These are phyloP conservation scores for Tilletia setariae DNA, from an alignment of 1,284 basidiomycete species.

Conservation along the genomic window DNA sequence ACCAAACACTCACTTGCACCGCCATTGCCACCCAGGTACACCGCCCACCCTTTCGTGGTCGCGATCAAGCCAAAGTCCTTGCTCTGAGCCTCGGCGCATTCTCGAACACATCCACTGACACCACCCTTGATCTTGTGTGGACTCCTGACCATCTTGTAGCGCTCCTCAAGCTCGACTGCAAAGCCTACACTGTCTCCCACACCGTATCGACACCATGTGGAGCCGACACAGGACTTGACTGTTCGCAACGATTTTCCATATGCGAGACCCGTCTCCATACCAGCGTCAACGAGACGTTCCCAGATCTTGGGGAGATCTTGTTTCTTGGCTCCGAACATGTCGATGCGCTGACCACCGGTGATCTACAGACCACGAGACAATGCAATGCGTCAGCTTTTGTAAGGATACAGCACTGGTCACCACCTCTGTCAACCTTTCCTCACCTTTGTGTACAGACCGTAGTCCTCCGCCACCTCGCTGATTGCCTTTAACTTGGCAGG, in stretches of 20 bases:
- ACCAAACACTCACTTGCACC: constrained; percentile 58
- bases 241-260: constrained; percentile 66
- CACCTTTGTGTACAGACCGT: constrained; percentile 61
- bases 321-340: constrained; percentile 72
- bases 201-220: constrained; percentile 71
- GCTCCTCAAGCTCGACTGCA: constrained; percentile 69
- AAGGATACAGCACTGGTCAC: too few relatives aligned
- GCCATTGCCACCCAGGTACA: constrained; percentile 72
- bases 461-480: constrained; percentile 70
- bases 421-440: not conserved
- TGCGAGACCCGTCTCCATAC: constrained; percentile 73
- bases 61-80: constrained; percentile 73
- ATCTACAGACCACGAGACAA: constrained; percentile 20
- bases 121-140: constrained; percentile 76
- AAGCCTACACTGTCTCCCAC: constrained; percentile 73
- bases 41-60: constrained; percentile 64
- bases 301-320: constrained; percentile 74
- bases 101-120: constrained; percentile 60
- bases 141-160: constrained; percentile 68
- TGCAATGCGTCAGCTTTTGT: constrained; percentile 1
- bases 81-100: constrained; percentile 60
- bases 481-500: constrained; percentile 69
- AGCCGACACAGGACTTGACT: constrained; percentile 65
- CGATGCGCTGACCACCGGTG: constrained; percentile 64
- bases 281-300: constrained; percentile 66